A percentile compares a stretch with the other conserved stretches of the same genome.
Evolutionary conservation across 2,329 filamentous ascomycete genomes (phyloP).

Genomic region (Byssothecium circinans): DNA sequence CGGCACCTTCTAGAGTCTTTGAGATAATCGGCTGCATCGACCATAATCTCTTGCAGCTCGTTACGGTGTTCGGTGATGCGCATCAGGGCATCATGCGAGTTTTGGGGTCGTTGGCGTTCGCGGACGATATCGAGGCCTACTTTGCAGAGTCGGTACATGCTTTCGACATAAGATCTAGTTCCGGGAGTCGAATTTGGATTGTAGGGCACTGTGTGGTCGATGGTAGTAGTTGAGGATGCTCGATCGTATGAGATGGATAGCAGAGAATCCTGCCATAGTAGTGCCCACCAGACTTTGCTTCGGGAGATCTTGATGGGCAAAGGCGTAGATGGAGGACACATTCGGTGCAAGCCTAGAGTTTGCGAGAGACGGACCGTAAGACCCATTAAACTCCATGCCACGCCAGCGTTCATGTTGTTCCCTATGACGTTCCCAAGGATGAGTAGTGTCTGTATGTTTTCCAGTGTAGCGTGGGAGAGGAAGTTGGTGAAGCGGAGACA

Average conservation of each 20-base stretch:
- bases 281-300: conserved; percentile 57
- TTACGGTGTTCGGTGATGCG: conserved; percentile 60
- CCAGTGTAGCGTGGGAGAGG: conserved; percentile 61
- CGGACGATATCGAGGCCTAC: conserved; percentile 63
- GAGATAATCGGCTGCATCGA: conserved; percentile 60
- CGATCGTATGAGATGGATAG: conserved; percentile 66
- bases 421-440: conserved; percentile 65
- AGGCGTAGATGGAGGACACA: conserved; percentile 57
- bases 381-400: conserved; percentile 62
- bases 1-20: conserved; percentile 56
- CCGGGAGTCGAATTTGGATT: conserved; percentile 49
- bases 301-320: conserved; percentile 46
- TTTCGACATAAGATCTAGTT: conserved; percentile 59
- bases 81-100: conserved; percentile 56
- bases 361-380: conserved; percentile 64
- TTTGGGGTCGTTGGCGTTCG: conserved; percentile 57
- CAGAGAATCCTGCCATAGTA: conserved; percentile 66
- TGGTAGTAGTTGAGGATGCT: conserved; percentile 59
- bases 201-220: conserved; percentile 48
- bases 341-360: conserved; percentile 61
- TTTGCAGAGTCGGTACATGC: conserved; percentile 58
- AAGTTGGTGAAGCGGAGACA: conserved; percentile 67
- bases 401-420: conserved; percentile 66
- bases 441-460: conserved; percentile 63
- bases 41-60: conserved; percentile 59